These are phyloP conservation scores for Podila horticola DNA, from an alignment of 192 early-diverging fungal genomes.

Conservation along the genomic window DNA sequence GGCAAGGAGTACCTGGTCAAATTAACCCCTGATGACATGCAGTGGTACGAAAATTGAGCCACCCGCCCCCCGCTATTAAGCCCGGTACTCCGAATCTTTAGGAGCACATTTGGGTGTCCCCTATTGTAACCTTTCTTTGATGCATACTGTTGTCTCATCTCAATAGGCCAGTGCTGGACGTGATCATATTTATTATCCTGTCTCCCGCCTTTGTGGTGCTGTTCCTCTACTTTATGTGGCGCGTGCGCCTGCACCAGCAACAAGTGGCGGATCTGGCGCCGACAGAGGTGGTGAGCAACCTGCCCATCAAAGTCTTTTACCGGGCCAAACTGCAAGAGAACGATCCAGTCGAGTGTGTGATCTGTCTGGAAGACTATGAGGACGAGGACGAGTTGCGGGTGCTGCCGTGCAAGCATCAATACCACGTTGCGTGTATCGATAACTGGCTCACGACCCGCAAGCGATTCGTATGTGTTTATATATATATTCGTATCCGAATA, in stretches of 20 bases:
- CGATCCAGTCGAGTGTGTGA: conserved; percentile 87
- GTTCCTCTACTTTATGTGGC: conserved; percentile 78
- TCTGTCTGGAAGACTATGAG: conserved; percentile 93
- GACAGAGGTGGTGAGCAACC: conserved; percentile 72
- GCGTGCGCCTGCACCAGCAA: conserved; percentile 76
- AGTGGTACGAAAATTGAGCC: conserved; percentile 17
- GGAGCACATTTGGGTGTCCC: background rate
- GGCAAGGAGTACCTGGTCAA: conserved; percentile 22
- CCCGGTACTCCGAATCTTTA: background rate
- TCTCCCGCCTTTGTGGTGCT: conserved; percentile 84
- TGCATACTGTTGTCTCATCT: background rate
- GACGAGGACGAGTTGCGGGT: conserved; percentile 82
- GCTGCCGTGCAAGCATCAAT: conserved; percentile 90
- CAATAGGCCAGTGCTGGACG: conserved; percentile 77
- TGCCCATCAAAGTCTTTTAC: conserved; percentile 79
- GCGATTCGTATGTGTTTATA: conserved; percentile 80
- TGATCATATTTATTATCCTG: conserved; percentile 84
- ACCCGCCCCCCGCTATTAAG: background rate
- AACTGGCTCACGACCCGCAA: conserved; percentile 90
- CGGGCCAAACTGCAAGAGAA: conserved; percentile 70
- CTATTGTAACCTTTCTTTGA: background rate
- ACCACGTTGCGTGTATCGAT: conserved; percentile 91
- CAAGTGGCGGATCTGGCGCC: conserved; percentile 83
- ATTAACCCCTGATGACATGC: conserved; percentile 39
- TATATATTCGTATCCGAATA: background rate